Conservation (phyloP, 352 stramenopile species). For the Phytophthora boehmeriae region DNA sequence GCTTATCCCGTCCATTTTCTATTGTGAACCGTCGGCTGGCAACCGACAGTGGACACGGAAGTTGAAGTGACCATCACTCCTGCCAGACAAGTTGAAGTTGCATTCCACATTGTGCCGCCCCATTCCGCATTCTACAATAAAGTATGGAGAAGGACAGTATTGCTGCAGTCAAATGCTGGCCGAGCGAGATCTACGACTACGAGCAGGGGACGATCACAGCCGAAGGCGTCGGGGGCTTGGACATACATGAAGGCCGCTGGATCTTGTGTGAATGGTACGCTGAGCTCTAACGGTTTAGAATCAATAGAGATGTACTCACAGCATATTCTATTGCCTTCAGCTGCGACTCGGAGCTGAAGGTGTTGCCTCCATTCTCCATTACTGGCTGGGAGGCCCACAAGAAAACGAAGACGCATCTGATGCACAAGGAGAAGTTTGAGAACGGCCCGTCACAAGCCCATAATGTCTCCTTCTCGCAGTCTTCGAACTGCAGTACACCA, state of each 20-base stretch:
- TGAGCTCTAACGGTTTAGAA: background rate
- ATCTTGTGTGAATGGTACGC: constrained; percentile 54
- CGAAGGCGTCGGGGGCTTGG: constrained; percentile 40
- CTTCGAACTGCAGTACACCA: constrained; percentile 9
- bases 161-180: constrained; percentile 28
- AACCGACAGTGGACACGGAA: constrained; percentile 15
- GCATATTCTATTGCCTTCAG: constrained; percentile 10
- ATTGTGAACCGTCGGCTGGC: constrained; percentile 24
- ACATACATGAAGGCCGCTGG: constrained; percentile 50
- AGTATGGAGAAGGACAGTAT: constrained; percentile 16
- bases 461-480: constrained; percentile 28
- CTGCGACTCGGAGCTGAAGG: constrained; percentile 49
- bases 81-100: constrained; percentile 33
- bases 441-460: constrained; percentile 16
- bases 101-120: constrained; percentile 7
- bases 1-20: constrained; percentile 23
- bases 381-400: constrained; percentile 39
- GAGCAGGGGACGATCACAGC: constrained; percentile 42
- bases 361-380: constrained; percentile 24
- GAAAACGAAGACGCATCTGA: constrained; percentile 23
- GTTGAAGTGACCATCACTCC: constrained; percentile 71
- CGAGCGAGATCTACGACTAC: constrained; percentile 59
- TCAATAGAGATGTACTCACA: background rate
- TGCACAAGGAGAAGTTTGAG: constrained; percentile 12
- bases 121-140: constrained; percentile 34